Conservation (phyloP, 2,329 filamentous ascomycete genomes). For the Colletotrichum acutatum region DNA sequence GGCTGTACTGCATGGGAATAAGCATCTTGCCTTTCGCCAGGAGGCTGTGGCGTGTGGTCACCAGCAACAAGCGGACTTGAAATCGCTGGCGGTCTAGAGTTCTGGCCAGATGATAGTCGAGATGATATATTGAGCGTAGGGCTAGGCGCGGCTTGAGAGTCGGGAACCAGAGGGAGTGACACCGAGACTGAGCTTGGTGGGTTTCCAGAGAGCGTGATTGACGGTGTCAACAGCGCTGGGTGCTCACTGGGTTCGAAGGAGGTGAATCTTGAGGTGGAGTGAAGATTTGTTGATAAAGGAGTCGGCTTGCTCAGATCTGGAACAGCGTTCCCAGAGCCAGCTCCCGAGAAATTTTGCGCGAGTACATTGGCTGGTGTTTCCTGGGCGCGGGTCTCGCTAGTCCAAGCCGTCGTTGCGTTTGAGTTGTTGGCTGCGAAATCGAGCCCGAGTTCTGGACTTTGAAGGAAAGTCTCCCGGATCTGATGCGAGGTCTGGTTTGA, state of each 20-base stretch:
- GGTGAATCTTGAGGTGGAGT: not conserved
- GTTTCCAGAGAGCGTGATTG: not conserved
- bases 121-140: not conserved
- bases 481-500: slow-evolving; percentile 37
- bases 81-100: not conserved
- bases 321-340: not conserved
- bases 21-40: not conserved
- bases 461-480: slow-evolving; percentile 47
- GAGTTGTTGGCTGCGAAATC: not conserved
- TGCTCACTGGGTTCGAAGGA: not conserved
- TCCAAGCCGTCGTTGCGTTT: not conserved
- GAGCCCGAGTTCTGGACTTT: not conserved
- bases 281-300: not conserved
- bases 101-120: not conserved
- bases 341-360: not conserved
- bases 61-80: not conserved
- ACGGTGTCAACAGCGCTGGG: not conserved
- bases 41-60: not conserved
- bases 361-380: not conserved
- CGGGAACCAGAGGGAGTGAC: too few relatives aligned
- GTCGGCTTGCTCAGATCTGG: not conserved
- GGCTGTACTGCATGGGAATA: not conserved
- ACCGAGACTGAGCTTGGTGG: not conserved
- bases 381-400: not conserved
- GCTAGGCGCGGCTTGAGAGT: not conserved